Base-by-base conservation (phyloP, 2,329 filamentous ascomycete genomes). In the Parasarocladium wereldwijsianum region DNA sequence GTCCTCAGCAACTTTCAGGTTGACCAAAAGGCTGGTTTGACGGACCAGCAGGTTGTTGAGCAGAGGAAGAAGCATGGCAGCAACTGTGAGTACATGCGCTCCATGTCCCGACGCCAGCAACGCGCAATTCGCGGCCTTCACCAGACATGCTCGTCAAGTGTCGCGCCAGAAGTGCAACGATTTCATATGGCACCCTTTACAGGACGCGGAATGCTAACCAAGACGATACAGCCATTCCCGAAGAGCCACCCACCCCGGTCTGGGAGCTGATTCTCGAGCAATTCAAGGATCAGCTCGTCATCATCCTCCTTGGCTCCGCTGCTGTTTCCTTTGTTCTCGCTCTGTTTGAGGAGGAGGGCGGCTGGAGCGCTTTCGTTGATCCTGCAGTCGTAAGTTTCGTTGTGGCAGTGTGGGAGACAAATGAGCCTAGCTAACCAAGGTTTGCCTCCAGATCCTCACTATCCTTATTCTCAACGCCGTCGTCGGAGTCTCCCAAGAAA, bases 231-330 rank as follows among this genome's bases (percentile, higher is more conserved):
- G 68, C 66, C 27, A 74, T 74, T 37, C 58, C 67, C 26, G 90
- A 98, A 60, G 90, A 98, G 40, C 90, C 90, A 32, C 85, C 90
- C 3, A 98, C 90, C 18, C 90, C 90, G 22, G 54, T 98, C 27
- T 98, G 87, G 90, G 73, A 96, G 58, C 76, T 98, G 38, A 83
- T 98, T 33, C 69, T 98, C 35, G 90, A 98, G 59, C 90, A 98
- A 55, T 98, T 98, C 69, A 94, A 98, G 58, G 90, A 98, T 52
- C 90, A 98, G 57, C 73, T 98, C 27, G 90, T 98, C 42, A 70
- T 98, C 32, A 98, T 98, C 43, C 67, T 98, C 14, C 70, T 98
- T 29, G 90, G 75, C 32, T 96, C 87, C 21, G 90, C 90, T 8
- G 84, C 79, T 13, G 77, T 98, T 20, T 96, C 90, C 3, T 96